A percentile compares a stretch with the other conserved stretches of the same genome.
These are phyloP conservation scores for Hyphochytrium catenoides DNA, from an alignment of 352 stramenopile species.

Conservation along the genomic window DNA sequence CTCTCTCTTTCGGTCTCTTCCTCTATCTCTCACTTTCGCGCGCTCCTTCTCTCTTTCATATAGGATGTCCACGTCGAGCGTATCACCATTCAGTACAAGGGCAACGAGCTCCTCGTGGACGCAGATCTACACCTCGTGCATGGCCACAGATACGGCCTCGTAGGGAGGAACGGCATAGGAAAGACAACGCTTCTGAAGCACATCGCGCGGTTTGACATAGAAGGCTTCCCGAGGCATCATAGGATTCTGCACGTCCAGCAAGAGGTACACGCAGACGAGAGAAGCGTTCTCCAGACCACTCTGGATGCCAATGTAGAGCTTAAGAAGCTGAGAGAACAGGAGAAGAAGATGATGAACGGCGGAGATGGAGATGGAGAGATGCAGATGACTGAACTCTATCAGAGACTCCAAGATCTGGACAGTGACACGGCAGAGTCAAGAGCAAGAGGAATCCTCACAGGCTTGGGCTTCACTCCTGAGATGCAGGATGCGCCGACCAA, in stretches of 20 bases:
- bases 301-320: constrained; percentile 82
- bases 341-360: constrained; percentile 68
- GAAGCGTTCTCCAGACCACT: constrained; percentile 77
- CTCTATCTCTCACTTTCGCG: no score
- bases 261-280: constrained; percentile 48
- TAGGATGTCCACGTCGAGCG: constrained; percentile 61
- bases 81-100: constrained; percentile 67
- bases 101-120: constrained; percentile 57
- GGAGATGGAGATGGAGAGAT: constrained; percentile 39
- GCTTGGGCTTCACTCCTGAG: constrained; percentile 75
- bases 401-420: constrained; percentile 64
- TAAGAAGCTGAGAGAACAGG: constrained; percentile 62
- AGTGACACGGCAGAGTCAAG: constrained; percentile 65
- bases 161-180: constrained; percentile 70
- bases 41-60: no score
- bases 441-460: constrained; percentile 68
- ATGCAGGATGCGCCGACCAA: constrained; percentile 71
- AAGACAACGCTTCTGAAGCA: constrained; percentile 88
- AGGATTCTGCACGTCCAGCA: constrained; percentile 86
- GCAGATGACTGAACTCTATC: constrained; percentile 47
- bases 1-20: no score
- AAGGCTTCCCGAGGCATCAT: constrained; percentile 84
- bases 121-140: constrained; percentile 58
- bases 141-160: constrained; percentile 65
- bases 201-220: constrained; percentile 86